phyloP scores from a whole-genome alignment of 768 basidiomycete genomes.

The Neoboletus magnificus region DNA sequence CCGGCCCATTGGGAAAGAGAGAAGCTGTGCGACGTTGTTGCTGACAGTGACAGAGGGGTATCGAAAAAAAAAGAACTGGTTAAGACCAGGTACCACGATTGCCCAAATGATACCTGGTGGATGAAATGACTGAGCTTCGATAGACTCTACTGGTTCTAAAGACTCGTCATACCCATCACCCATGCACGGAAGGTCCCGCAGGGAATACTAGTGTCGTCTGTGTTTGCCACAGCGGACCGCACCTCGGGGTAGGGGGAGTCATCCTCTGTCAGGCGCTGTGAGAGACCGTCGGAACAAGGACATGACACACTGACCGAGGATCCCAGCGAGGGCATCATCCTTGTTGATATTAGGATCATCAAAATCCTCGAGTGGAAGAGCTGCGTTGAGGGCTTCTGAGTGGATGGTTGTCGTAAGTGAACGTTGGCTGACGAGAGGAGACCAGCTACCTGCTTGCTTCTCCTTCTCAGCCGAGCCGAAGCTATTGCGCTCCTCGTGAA shows the following conservation, averaged over 20 bases:
- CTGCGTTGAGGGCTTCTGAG: slow-evolving; percentile 1
- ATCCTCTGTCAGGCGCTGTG: slow-evolving; percentile 40
- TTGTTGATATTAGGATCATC: slow-evolving; percentile 39
- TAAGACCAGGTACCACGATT: slow-evolving; percentile 65
- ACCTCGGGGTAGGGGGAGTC: slow-evolving; percentile 87
- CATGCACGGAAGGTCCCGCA: slow-evolving; percentile 58
- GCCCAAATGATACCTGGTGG: slow-evolving; percentile 45
- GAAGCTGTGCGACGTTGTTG: slow-evolving; percentile 66
- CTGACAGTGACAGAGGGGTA: slow-evolving; percentile 47
- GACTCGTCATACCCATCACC: slow-evolving; percentile 41
- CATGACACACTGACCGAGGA: slow-evolving; percentile 20
- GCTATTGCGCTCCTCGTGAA: slow-evolving; percentile 17
- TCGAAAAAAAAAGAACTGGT: slow-evolving; percentile 75
- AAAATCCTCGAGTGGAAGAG: slow-evolving; percentile 23
- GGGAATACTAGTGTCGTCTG: slow-evolving; percentile 66
- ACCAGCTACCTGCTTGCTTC: slow-evolving; percentile 13
- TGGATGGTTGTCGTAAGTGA: neutral
- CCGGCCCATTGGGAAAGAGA: slow-evolving; percentile 68
- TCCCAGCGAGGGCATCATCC: slow-evolving; percentile 23
- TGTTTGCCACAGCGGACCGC: slow-evolving; percentile 71
- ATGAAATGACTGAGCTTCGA: neutral
- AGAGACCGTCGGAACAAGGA: slow-evolving; percentile 14
- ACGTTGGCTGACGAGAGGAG: neutral
- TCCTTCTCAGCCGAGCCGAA: slow-evolving; percentile 24
- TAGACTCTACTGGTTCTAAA: neutral